Percentiles rank a stretch among this genome's conserved stretches.
Conservation (phyloP, 75 land plant genomes). For the Larix kaempferi region DNA sequence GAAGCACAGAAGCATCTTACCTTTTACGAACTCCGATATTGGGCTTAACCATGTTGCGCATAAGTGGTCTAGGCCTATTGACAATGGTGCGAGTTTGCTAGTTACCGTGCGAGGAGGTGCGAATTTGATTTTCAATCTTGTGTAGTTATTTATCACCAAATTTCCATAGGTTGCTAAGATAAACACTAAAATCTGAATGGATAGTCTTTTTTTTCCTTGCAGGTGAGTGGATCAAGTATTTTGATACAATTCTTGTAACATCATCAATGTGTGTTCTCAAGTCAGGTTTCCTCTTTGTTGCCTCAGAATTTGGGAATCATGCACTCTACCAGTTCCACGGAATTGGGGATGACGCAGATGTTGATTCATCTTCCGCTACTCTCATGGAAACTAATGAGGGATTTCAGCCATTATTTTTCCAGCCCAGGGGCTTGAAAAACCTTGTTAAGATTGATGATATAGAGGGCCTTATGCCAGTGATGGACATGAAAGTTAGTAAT, state of each 20-base stretch:
- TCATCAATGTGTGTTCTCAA: conserved; percentile 90
- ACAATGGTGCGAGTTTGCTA: conserved; percentile 95
- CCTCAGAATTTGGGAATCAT: conserved; percentile 99
- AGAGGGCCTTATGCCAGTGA: conserved; percentile 93
- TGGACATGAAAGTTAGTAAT: conserved; percentile 94
- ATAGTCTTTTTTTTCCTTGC: neutral
- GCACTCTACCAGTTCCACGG: conserved; percentile 94
- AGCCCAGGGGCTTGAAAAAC: conserved; percentile 88
- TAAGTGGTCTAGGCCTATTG: conserved; percentile 94
- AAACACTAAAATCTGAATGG: too few relatives aligned
- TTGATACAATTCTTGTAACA: conserved; percentile 95
- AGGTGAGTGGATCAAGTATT: conserved; percentile 85
- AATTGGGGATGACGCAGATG: conserved; percentile 92
- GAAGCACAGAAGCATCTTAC: conserved; percentile 99
- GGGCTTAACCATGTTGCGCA: conserved; percentile 97
- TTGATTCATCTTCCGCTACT: conserved; percentile 86
- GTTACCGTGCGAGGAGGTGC: conserved; percentile 97
- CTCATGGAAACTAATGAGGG: conserved; percentile 97
- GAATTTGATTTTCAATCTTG: conserved; percentile 67
- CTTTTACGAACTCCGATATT: conserved; percentile 96
- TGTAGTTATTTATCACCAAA: neutral
- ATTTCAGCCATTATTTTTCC: conserved; percentile 95
- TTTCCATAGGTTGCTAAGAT: too few relatives aligned
- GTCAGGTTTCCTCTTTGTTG: conserved; percentile 90
- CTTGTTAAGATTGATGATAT: conserved; percentile 84